A percentile compares a stretch with the other conserved stretches of the same genome.
Conservation (phyloP, 2,329 filamentous ascomycete species). For the Biscogniauxia sp. region DNA sequence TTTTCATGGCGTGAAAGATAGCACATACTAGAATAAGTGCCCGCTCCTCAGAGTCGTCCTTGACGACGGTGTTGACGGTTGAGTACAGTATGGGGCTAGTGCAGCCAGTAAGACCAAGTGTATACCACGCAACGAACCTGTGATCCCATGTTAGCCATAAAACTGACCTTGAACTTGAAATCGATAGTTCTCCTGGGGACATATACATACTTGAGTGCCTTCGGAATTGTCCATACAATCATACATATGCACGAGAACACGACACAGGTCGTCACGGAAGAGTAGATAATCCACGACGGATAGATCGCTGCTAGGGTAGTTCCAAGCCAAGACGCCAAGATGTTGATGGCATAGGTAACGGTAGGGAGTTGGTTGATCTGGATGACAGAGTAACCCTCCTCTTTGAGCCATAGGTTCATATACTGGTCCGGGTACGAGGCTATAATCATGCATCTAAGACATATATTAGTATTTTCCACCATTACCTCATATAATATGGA, state of each 20-base stretch:
- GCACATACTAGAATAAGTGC: conserved; percentile 36
- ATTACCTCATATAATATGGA: not conserved
- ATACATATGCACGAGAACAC: conserved; percentile 45
- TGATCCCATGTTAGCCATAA: conserved; percentile 1
- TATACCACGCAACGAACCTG: conserved; percentile 42
- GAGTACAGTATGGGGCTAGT: conserved; percentile 42
- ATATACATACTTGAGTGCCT: conserved; percentile 39
- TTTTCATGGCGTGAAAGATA: not conserved
- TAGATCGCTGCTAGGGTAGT: conserved; percentile 51
- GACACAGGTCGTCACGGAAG: conserved; percentile 37
- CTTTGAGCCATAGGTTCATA: conserved; percentile 54
- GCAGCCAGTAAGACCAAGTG: conserved; percentile 39
- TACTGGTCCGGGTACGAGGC: conserved; percentile 44
- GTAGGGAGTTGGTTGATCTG: conserved; percentile 52
- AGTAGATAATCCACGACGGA: conserved; percentile 47
- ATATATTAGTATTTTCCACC: not conserved
- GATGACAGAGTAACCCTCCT: conserved; percentile 44
- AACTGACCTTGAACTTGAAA: not conserved
- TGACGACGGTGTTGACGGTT: conserved; percentile 42
- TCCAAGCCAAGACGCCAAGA: conserved; percentile 47
- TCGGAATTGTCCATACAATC: conserved; percentile 49
- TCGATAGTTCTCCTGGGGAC: not conserved
- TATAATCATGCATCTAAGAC: conserved; percentile 41
- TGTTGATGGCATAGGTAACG: conserved; percentile 45
- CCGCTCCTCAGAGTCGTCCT: conserved; percentile 39